Percentiles rank a stretch among this genome's conserved stretches.
phyloP scores from a whole-genome alignment of 495 filamentous ascomycete species.

The Friedmanniomyces endolithicus region DNA sequence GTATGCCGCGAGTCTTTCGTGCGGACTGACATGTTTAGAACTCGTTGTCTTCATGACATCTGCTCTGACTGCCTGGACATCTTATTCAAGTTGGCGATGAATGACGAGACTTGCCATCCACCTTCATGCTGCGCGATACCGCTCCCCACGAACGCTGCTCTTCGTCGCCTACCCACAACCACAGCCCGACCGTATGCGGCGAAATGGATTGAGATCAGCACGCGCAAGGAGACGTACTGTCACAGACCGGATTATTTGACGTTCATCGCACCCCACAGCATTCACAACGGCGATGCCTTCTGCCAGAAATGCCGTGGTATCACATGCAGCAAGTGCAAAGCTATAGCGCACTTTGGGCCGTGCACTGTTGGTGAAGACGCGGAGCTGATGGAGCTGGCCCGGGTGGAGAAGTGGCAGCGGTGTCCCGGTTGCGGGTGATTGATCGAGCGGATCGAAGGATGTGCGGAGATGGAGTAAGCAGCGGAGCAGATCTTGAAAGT shows the following conservation, averaged over 20 bases:
- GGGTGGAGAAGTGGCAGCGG: neutral
- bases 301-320: conserved; percentile 2
- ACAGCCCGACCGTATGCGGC: neutral
- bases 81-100: neutral
- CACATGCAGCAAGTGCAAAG: conserved; percentile 7
- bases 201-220: neutral
- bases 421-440: neutral
- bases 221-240: conserved; percentile 2
- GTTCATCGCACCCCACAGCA: conserved; percentile 6
- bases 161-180: neutral
- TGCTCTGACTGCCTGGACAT: neutral
- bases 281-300: conserved; percentile 7
- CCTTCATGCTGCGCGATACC: neutral
- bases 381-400: neutral
- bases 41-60: neutral
- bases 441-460: conserved; percentile 1
- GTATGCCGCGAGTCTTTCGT: neutral
- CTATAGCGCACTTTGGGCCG: neutral
- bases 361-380: neutral
- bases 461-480: neutral
- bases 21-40: neutral
- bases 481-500: neutral
- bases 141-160: neutral
- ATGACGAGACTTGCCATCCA: neutral
- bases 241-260: neutral